These are phyloP conservation scores for Lasiodiplodia gonubiensis DNA, from an alignment of 2,329 filamentous ascomycete species.

Conservation along the genomic window DNA sequence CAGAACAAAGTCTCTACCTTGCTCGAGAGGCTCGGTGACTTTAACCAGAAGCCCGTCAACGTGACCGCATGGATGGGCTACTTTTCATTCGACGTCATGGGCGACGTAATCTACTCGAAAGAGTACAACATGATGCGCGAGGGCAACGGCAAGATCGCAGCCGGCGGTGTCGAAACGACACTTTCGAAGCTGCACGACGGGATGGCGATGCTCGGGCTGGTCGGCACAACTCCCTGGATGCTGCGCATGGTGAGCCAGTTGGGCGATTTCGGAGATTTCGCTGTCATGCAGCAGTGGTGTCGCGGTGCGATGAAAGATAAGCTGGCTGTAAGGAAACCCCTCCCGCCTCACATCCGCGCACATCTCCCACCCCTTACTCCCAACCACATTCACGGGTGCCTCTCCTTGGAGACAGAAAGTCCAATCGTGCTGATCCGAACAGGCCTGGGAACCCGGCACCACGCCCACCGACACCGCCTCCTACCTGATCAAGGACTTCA, in stretches of 20 bases:
- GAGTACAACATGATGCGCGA: slow-evolving; percentile 47
- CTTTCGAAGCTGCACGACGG: slow-evolving; percentile 40
- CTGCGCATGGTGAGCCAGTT: slow-evolving; percentile 37
- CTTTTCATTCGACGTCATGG: slow-evolving; percentile 58
- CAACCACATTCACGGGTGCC: neutral
- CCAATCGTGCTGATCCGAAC: neutral
- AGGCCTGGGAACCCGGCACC: slow-evolving; percentile 33
- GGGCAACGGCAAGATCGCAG: slow-evolving; percentile 37
- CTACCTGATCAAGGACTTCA: slow-evolving; percentile 49
- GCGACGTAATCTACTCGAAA: slow-evolving; percentile 51
- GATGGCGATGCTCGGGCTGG: slow-evolving; percentile 42
- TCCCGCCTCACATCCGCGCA: neutral
- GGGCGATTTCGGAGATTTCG: neutral
- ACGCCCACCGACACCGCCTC: slow-evolving; percentile 46
- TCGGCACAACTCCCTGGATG: slow-evolving; percentile 46
- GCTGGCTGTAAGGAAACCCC: neutral
- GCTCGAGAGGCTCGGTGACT: slow-evolving; percentile 36
- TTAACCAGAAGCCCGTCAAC: slow-evolving; percentile 33
- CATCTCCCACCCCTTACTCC: neutral
- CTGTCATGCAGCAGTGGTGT: slow-evolving; percentile 14
- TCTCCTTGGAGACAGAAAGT: neutral
- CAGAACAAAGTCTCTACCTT: slow-evolving; percentile 39
- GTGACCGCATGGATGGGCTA: slow-evolving; percentile 46
- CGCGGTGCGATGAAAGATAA: slow-evolving; percentile 12
- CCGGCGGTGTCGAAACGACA: slow-evolving; percentile 28